Conservation (phyloP, 2,329 filamentous ascomycete species). For the Cladosporium velox region DNA sequence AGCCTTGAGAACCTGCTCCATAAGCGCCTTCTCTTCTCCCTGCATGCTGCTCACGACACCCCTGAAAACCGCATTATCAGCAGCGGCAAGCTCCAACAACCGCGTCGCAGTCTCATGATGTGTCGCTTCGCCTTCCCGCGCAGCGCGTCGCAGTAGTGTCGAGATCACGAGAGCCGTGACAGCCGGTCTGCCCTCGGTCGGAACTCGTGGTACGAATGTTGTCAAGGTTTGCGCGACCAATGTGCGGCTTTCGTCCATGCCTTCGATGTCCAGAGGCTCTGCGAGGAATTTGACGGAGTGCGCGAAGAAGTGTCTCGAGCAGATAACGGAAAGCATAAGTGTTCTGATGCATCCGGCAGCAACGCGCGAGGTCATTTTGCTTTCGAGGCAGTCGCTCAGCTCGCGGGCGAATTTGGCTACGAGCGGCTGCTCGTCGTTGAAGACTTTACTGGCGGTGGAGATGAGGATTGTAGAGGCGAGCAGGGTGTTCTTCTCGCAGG, state of each 20-base stretch:
- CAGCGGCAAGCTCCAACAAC: constrained; percentile 77
- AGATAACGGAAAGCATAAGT: constrained; percentile 74
- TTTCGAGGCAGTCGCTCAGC: constrained; percentile 78
- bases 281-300: constrained; percentile 74
- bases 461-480: constrained; percentile 87
- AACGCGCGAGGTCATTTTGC: constrained; percentile 82
- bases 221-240: constrained; percentile 74
- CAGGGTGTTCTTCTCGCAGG: constrained; percentile 90
- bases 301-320: constrained; percentile 66
- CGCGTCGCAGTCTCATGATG: constrained; percentile 74
- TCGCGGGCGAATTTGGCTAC: constrained; percentile 76
- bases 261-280: constrained; percentile 64
- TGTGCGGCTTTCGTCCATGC: constrained; percentile 73
- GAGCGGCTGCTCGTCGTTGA: constrained; percentile 74
- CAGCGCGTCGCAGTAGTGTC: constrained; percentile 72
- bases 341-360: constrained; percentile 88
- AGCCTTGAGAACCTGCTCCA: constrained; percentile 64
- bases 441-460: constrained; percentile 68
- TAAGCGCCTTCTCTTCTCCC: constrained; percentile 68
- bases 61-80: constrained; percentile 73
- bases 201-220: constrained; percentile 61
- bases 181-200: constrained; percentile 46
- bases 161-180: constrained; percentile 78
- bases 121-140: constrained; percentile 51
- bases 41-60: constrained; percentile 71